Percentiles rank a stretch among this genome's conserved stretches.
phyloP scores from a whole-genome alignment of 208 protist genomes.

The Phytomonas serpens region DNA sequence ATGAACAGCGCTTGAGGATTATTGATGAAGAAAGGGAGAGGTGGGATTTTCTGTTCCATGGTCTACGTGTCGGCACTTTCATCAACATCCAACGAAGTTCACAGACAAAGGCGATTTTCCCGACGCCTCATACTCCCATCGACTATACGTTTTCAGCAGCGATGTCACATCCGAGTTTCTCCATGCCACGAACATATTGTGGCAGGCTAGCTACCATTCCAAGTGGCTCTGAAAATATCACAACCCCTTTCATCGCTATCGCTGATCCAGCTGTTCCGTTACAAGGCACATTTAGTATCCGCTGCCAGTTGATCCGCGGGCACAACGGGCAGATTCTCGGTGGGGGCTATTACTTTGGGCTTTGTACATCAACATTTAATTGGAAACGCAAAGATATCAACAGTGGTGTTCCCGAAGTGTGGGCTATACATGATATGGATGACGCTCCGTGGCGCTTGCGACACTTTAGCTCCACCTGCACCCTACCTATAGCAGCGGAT shows the following conservation, averaged over 20 bases:
- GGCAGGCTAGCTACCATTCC: slow-evolving; percentile 70
- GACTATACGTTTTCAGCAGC: slow-evolving; percentile 68
- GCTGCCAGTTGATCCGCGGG: slow-evolving; percentile 78
- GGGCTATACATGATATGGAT: slow-evolving; percentile 89
- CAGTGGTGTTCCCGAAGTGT: slow-evolving; percentile 57
- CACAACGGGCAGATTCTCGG: slow-evolving; percentile 84
- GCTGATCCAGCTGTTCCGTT: slow-evolving; percentile 67
- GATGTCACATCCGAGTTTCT: slow-evolving; percentile 67
- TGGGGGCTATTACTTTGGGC: slow-evolving; percentile 86
- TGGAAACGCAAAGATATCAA: slow-evolving; percentile 71
- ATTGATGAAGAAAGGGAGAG: slow-evolving; percentile 68
- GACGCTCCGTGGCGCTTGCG: slow-evolving; percentile 74
- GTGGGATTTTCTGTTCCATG: slow-evolving; percentile 80
- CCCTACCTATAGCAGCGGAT: slow-evolving; percentile 59
- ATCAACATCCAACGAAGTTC: slow-evolving; percentile 34
- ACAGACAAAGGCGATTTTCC: slow-evolving; percentile 21
- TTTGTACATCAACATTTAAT: slow-evolving; percentile 56
- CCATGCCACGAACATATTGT: slow-evolving; percentile 63
- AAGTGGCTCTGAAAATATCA: slow-evolving; percentile 40
- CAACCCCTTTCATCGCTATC: slow-evolving; percentile 81
- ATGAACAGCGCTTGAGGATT: slow-evolving; percentile 42
- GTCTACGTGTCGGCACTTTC: slow-evolving; percentile 55
- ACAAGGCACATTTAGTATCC: slow-evolving; percentile 47
- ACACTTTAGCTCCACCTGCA: slow-evolving; percentile 46
- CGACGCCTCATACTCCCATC: slow-evolving; percentile 28